phyloP scores from a whole-genome alignment of 768 basidiomycete species.

The Suillus alpinus region DNA sequence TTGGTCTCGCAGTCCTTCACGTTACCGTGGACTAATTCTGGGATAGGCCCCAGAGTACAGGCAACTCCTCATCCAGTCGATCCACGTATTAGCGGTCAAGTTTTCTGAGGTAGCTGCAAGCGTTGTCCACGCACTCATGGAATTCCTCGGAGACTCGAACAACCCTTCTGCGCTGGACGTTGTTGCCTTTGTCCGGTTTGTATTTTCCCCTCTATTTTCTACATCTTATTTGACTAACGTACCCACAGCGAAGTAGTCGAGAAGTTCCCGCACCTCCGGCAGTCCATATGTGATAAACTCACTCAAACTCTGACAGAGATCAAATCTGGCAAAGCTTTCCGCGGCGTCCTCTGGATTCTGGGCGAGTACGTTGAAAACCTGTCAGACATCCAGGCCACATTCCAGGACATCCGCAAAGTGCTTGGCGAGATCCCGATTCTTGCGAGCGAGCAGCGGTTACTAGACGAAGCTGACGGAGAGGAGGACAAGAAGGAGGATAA shows the following conservation, averaged over 20 bases:
- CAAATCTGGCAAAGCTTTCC: constrained; percentile 97
- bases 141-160: constrained; percentile 91
- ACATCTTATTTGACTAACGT: background rate
- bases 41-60: constrained; percentile 87
- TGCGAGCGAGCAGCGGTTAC: constrained; percentile 79
- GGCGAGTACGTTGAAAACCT: constrained; percentile 85
- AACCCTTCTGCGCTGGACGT: constrained; percentile 96
- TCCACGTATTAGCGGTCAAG: constrained; percentile 93
- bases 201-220: constrained; percentile 4
- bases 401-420: constrained; percentile 79
- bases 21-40: background rate
- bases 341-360: constrained; percentile 96
- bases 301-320: constrained; percentile 79
- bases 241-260: constrained; percentile 84
- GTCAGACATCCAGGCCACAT: constrained; percentile 65
- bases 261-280: constrained; percentile 88
- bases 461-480: constrained; percentile 66
- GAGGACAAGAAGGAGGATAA: constrained; percentile 39
- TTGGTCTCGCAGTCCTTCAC: constrained; percentile 23
- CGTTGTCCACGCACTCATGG: constrained; percentile 91
- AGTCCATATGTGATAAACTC: constrained; percentile 82
- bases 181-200: constrained; percentile 72
- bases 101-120: constrained; percentile 96
- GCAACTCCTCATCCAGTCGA: constrained; percentile 94
- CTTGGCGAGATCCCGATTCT: constrained; percentile 97